Base-by-base conservation (phyloP, 495 filamentous ascomycete genomes). In the Lasiosphaeria ovina region DNA sequence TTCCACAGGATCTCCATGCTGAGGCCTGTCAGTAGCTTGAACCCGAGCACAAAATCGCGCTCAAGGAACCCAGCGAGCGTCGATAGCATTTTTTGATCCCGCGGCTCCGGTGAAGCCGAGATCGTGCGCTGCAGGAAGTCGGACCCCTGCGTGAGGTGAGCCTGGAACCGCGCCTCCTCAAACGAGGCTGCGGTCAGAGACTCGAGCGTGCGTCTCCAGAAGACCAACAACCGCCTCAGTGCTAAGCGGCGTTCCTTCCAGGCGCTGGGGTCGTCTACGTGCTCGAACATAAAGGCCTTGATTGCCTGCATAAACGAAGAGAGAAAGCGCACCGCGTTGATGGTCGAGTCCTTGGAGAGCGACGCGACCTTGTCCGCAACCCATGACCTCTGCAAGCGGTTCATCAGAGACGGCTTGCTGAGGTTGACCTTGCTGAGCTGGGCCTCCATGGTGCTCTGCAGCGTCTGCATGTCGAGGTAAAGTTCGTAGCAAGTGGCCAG, bases 1-100 rank as follows among this genome's bases (percentile, higher is more conserved):
- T 81, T 80, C 94, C 94, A 98, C 1, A 98, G 78, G 33, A 72
- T 74, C 68, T 96, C 90, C 91, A 98, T 96, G 61, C 85, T 87
- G 16, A 91, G 79, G 2, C 93, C 93, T 3, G 85, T 93, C 0
- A 77, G 83, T 6, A 94, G 74, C 49, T 86, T 83, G 66, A 84
- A 84, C 3, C 75, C 79, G 11, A 76, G 69, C 3, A 71, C 65
- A 47, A 84, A 83, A 45, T 73, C 74, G 5, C 69, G 69, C 33
- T 79, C 68, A 2, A 81, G 66, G 6, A 62, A 69, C 4, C 62
- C 63, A 1, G 64, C 38, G 6, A 80, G 57, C 5, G 58, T 50
- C 4, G 62, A 66, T 12, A 76, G 56, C n/a, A 80, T 58, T 44
- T 63, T 62, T 24, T 61, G 63, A 51, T 66, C 65, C 11, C 61